These are phyloP conservation scores for Chloroidium sp. DNA, from an alignment of 163 green algal species.

Conservation along the genomic window DNA sequence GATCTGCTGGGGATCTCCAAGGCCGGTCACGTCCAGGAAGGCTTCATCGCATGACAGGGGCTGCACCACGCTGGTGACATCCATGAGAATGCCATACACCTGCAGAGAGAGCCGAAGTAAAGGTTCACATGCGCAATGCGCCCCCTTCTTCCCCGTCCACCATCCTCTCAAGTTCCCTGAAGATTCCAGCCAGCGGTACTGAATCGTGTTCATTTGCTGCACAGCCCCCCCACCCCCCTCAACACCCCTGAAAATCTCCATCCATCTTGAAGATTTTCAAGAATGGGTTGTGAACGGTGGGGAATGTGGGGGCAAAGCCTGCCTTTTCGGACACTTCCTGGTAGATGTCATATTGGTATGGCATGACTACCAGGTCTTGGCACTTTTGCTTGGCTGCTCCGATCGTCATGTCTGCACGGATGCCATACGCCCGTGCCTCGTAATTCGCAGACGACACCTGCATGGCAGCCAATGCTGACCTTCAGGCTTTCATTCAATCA, in stretches of 20 bases:
- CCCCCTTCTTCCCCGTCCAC: too few species aligned
- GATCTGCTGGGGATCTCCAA: conserved; percentile 29
- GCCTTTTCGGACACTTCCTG: conserved; percentile 58
- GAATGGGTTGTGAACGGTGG: too few species aligned
- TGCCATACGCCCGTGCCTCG: conserved; percentile 51
- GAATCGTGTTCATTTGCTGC: too few species aligned
- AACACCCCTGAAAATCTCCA: background rate
- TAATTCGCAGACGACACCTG: conserved; percentile 72
- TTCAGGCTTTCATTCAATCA: too few species aligned
- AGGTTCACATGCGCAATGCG: too few species aligned
- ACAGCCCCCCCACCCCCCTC: background rate
- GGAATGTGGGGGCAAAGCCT: background rate
- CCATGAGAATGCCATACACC: conserved; percentile 77
- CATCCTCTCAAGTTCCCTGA: too few species aligned
- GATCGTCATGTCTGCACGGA: conserved; percentile 83
- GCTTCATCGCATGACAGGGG: conserved; percentile 91
- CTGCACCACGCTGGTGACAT: conserved; percentile 56
- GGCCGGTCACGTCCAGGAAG: conserved; percentile 75
- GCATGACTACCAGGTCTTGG: conserved; percentile 81
- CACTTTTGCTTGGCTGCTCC: conserved; percentile 71
- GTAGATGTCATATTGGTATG: conserved; percentile 92
- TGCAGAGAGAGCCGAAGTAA: conserved; percentile 10
- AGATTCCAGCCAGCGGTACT: too few species aligned
- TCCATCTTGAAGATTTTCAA: too few species aligned
- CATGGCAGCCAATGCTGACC: too few species aligned